Conservation (phyloP, 768 basidiomycete genomes). For the Suillus variegatus region DNA sequence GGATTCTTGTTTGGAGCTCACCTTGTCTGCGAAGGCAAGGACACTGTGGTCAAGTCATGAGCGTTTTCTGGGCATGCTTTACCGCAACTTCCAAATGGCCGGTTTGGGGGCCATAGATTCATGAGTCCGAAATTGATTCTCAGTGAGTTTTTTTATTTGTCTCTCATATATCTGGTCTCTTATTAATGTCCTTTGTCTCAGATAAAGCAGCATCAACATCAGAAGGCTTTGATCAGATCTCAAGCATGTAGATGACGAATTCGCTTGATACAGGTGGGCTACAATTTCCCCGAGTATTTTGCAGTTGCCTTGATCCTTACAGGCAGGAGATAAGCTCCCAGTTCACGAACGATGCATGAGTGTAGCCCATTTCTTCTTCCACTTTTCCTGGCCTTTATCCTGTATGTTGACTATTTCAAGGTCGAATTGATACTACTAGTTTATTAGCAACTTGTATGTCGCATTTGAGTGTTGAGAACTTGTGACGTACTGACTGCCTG, state of each 20-base stretch:
- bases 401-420: conserved; percentile 80
- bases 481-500: conserved; percentile 49
- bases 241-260: conserved; percentile 64
- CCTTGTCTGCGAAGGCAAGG: conserved; percentile 75
- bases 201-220: conserved; percentile 84
- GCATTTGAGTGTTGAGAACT: conserved; percentile 9
- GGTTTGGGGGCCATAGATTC: conserved; percentile 53
- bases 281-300: conserved; percentile 36
- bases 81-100: conserved; percentile 81
- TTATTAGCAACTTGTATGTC: conserved; percentile 8
- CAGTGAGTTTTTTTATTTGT: conserved; percentile 54
- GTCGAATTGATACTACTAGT: conserved; percentile 58
- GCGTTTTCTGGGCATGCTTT: conserved; percentile 97
- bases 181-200: conserved; percentile 27
- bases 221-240: conserved; percentile 87
- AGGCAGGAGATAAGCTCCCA: conserved; percentile 34
- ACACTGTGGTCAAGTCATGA: conserved; percentile 82
- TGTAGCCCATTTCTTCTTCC: conserved; percentile 70
- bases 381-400: conserved; percentile 71
- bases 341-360: conserved; percentile 43
- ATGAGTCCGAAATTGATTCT: conserved; percentile 92
- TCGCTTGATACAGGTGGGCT: conserved; percentile 64
- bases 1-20: conserved; percentile 96
- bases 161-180: not conserved
- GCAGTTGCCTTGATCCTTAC: conserved; percentile 48